Evolutionary conservation across 177 flowering plant genomes (phyloP), one percentile per base, ranked within the genome.

Genomic region (Vitis hybrid): DNA sequence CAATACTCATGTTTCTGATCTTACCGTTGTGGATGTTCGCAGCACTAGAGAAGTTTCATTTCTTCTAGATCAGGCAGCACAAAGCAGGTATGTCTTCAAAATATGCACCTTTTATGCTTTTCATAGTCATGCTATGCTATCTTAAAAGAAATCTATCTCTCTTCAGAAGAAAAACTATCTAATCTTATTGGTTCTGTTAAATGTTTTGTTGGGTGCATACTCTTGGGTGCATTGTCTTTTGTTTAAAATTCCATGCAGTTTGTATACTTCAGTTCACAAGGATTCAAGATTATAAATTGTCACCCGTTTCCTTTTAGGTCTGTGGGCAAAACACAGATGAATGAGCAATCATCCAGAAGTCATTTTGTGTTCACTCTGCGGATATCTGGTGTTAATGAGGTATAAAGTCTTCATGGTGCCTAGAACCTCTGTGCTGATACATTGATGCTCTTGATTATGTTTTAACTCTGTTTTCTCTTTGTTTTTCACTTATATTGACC

Each of bases 311-410:
- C 26, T 61, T 51, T 48, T 61, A 93, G 98, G 74, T 87, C 98
- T 32, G 98, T 93, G 2, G 93, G 94, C 61, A 88, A 82, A 80
- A 93, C 98, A 8, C 88, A 84, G 64, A 93, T 91, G 97, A 93
- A 93, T 66, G 93, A 91, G 73, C 93, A 89, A 55, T 93, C 98
- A 52, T 91, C 98, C 23, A 80, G 97, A 73, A 93, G 98, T 72
- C 98, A 93, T 70, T 90, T 91, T 75, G 97, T 93, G 17, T 91
- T 91, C 81, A 91, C 97, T 2, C 70, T 93, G 74, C 81, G 90
- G 50, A 88, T 93, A 75, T 81, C 84, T 66, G 99, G 98, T 56
- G 79, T 86, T 60, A 93, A 93, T 66, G 93, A 89, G 93, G 98
- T 92, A 80, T 11, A 55, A 13, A 9, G 14, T 39, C 59, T 26